Evolutionary conservation across 2,329 filamentous ascomycete species (phyloP), one percentile per base, ranked within the genome.

Genomic region (Sporothrix brunneoviolacea): DNA sequence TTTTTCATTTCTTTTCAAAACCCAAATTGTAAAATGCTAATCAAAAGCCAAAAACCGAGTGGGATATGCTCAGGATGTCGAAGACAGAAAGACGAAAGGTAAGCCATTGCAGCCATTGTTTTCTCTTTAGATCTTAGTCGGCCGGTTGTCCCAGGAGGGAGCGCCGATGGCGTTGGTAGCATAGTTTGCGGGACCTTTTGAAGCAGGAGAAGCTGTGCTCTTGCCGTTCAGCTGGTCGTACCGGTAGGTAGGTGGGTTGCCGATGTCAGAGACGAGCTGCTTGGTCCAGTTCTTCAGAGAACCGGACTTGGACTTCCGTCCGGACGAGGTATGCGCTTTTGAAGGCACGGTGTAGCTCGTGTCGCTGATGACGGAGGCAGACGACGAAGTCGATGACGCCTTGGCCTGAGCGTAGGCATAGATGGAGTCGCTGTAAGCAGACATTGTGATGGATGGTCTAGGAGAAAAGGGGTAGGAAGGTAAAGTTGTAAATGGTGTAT

Each of bases 331-430:
- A 8, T 35, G 22, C 42, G 64, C 58, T 55, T 66, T 63, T 55
- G 18, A n/a, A n/a, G n/a, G 13, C 1, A 27, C 18, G 32, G 30
- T 16, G 37, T 19, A 46, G n/a, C 21, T 37, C 15, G 46, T 21
- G 16, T 53, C 42, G 35, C 41, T 54, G 30, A 32, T 33, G 13
- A 44, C 21, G 10, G 51, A 53, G 19, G 54, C 30, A 16, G 44
- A 18, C 18, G 53, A 50, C 3, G 50, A 47, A 8, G 39, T 64
- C 60, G 54, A 61, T 62, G 56, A 39, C 35, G 49, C 13, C 30
- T 47, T 51, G 32, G 27, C 45, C 9, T 38, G 15, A 7, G 39
- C 24, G 40, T 39, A 48, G 27, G 44, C 48, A 18, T 13, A 64
- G 48, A 63, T 58, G 16, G 46, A 10, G 46, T 48, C 46, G 13